Evolutionary conservation across 2,329 filamentous ascomycete species (phyloP).

Genomic region (Diplodia corticola): DNA sequence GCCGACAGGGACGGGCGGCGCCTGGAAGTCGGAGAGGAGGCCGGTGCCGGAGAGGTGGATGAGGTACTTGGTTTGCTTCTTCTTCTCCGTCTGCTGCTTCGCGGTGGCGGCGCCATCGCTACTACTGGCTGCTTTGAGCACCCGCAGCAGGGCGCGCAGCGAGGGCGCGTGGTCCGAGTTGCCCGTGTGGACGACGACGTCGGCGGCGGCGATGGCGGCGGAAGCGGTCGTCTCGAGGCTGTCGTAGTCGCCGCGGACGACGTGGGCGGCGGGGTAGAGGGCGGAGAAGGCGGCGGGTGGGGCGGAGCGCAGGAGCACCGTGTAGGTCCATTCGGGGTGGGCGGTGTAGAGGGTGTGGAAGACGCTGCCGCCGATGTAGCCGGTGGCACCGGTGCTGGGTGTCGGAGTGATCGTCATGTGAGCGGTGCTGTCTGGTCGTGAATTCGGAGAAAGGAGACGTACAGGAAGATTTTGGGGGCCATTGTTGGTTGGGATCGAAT

Average conservation of each 20-base stretch:
- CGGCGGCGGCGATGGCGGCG: not conserved
- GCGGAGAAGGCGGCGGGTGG: not conserved
- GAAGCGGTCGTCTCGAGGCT: not conserved
- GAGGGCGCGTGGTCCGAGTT: slow-evolving; percentile 33
- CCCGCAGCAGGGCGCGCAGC: slow-evolving; percentile 48
- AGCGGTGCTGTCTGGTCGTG: not conserved
- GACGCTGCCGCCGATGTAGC: slow-evolving; percentile 23
- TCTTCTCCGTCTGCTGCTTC: slow-evolving; percentile 27
- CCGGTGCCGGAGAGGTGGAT: slow-evolving; percentile 60
- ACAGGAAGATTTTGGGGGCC: not conserved
- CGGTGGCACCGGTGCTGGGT: slow-evolving; percentile 21
- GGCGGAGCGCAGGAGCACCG: slow-evolving; percentile 9
- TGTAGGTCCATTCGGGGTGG: slow-evolving; percentile 18
- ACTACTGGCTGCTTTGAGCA: too few species aligned
- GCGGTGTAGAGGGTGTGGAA: slow-evolving; percentile 10
- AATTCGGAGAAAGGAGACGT: not conserved
- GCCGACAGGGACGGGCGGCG: slow-evolving; percentile 41
- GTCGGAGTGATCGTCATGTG: not conserved
- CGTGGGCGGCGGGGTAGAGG: not conserved
- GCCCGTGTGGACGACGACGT: slow-evolving; percentile 28
- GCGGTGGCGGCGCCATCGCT: slow-evolving; percentile 44
- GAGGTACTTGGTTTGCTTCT: slow-evolving; percentile 48
- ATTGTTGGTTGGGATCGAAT: not conserved
- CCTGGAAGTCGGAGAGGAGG: slow-evolving; percentile 43
- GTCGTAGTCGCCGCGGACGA: slow-evolving; percentile 20